Evolutionary conservation across 176 grass and related monocot genomes (phyloP), one percentile per base, ranked within the genome.

Genomic region (Alloteropsis semialata): DNA sequence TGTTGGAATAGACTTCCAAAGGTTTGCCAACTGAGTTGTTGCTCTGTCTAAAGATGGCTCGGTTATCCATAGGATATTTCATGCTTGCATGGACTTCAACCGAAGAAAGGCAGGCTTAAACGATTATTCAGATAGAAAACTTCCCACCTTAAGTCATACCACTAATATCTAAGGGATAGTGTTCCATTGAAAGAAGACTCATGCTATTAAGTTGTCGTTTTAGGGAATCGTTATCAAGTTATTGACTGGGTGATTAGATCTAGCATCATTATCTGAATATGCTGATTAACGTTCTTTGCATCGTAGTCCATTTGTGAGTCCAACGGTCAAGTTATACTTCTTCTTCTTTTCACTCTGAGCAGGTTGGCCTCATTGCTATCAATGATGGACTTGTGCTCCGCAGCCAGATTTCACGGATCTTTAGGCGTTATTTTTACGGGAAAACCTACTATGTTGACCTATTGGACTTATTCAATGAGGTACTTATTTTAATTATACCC

Each of bases 361-460:
- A 92, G 87, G 87, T 92, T 81, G 91, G 84, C 24, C 87, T 89
- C 82, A 87, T 89, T 84, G 87, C 91, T 72, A 70, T 79, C 77
- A 92, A 89, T 62, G 91, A 92, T 74, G 91, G 76, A 42, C 82
- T 92, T 65, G 27, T 92, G 53, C 84, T 92, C 32, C 84, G 80
- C 42, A 89, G 72, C 67, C 90, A 92, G 45, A 78, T 92, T 77
- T 85, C 83, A 76, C 64, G 76, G 38, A 89, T 92, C 24, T 85
- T 92, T 44, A 81, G 63, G 78, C 70, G 56, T 8, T 60, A 89
- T 46, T 87, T 89, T 41, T 60, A 15, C 0, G 80, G 76, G 42
- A 87, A 84, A 76, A 24, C 25, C 68, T 89, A 89, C 63, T 92
- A 87, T 87, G 84, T 87, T 14, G 87, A 89, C 73, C 87, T 92